phyloP scores from a whole-genome alignment of 2,329 filamentous ascomycete genomes.

The Phymatotrichopsis omnivora region DNA sequence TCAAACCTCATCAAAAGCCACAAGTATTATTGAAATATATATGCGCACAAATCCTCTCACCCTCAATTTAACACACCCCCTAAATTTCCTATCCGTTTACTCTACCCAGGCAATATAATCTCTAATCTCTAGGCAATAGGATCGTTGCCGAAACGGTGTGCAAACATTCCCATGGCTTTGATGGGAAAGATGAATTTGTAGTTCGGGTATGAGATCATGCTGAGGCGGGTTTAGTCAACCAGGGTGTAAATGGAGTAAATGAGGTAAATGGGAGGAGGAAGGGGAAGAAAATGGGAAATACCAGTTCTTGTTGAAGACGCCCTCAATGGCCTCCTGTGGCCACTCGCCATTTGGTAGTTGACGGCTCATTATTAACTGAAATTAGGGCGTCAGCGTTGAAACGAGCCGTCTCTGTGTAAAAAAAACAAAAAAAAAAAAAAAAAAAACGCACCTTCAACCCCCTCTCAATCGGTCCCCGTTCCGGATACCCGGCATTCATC shows the following conservation, averaged over 20 bases:
- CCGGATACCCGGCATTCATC: constrained; percentile 71
- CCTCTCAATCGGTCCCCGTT: constrained; percentile 59
- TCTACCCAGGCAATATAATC: too few relatives aligned
- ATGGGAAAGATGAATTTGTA: constrained; percentile 97
- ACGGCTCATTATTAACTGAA: constrained; percentile 62
- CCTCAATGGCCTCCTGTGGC: constrained; percentile 90
- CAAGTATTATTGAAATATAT: too few relatives aligned
- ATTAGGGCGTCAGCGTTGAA: not conserved
- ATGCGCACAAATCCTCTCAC: too few relatives aligned
- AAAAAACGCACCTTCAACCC: constrained; percentile 47
- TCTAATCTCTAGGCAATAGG: too few relatives aligned
- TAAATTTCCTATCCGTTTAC: too few relatives aligned
- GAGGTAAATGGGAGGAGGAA: not conserved
- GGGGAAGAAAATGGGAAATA: constrained; percentile 43
- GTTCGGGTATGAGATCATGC: constrained; percentile 98
- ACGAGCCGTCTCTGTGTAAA: not conserved
- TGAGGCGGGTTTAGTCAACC: too few relatives aligned
- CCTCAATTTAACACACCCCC: too few relatives aligned
- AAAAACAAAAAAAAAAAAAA: not conserved
- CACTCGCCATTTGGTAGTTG: constrained; percentile 88
- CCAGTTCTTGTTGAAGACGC: constrained; percentile 97
- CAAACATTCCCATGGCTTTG: constrained; percentile 87
- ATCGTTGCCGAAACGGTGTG: constrained; percentile 58
- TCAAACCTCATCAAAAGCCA: too few relatives aligned
- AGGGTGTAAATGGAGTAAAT: not conserved